Percentiles rank a stretch among this genome's conserved stretches.
These are phyloP conservation scores for Aleurites moluccanus DNA, from an alignment of 441 rosid genomes.

Conservation along the genomic window DNA sequence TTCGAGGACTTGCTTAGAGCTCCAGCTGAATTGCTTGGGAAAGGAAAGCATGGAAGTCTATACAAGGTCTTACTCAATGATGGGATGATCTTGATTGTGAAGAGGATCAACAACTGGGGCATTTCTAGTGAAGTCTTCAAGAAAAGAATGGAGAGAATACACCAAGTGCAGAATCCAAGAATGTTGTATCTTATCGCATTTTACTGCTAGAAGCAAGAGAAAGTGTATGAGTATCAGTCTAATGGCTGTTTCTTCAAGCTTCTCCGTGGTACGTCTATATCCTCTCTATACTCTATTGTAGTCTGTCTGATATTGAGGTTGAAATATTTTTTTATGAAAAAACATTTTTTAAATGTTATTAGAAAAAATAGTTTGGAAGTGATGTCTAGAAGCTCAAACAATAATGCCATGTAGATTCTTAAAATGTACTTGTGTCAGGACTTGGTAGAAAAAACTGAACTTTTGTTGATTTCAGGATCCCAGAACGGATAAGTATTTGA, in stretches of 20 bases:
- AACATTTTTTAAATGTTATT: too few relatives aligned
- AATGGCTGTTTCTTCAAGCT: conserved; percentile 61
- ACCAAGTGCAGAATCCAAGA: conserved; percentile 46
- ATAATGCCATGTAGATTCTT: too few relatives aligned
- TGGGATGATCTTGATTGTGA: conserved; percentile 44
- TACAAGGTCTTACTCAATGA: conserved; percentile 48
- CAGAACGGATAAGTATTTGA: conserved; percentile 38
- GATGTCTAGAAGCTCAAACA: too few relatives aligned
- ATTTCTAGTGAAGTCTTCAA: conserved; percentile 43
- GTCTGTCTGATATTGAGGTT: too few relatives aligned
- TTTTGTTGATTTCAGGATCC: conserved; percentile 41
- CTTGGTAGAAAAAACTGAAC: neutral
- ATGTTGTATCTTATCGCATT: conserved; percentile 46
- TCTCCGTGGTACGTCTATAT: conserved; percentile 48
- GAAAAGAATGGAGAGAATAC: conserved; percentile 45
- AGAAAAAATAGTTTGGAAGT: too few relatives aligned
- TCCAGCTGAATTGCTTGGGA: conserved; percentile 57
- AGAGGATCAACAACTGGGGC: conserved; percentile 47
- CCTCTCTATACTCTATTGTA: neutral
- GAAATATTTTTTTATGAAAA: too few relatives aligned
- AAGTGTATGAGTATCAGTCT: conserved; percentile 49
- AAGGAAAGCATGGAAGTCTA: conserved; percentile 59
- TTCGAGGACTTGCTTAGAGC: conserved; percentile 62
- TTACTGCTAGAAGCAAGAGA: conserved; percentile 60
- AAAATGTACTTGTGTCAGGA: too few relatives aligned